phyloP scores from a whole-genome alignment of 345 rosid genomes.

The Gossypium rotundifolium region DNA sequence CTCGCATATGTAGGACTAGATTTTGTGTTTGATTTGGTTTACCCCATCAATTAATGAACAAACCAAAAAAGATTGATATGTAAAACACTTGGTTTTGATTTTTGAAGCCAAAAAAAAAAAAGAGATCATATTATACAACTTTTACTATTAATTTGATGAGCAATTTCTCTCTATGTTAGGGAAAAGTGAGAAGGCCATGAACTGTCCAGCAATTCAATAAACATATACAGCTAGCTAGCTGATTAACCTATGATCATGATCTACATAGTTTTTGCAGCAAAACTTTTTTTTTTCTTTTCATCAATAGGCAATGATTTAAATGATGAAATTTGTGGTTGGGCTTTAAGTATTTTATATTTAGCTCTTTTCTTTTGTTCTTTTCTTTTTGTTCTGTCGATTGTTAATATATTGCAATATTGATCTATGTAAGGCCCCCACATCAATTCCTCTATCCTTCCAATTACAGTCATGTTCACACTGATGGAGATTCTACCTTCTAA shows the following conservation, averaged over 20 bases:
- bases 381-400: not conserved
- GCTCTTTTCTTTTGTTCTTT: not conserved
- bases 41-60: not conserved
- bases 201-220: slow-evolving; percentile 22
- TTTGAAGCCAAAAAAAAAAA: not conserved
- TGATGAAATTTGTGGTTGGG: slow-evolving; percentile 4
- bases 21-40: not conserved
- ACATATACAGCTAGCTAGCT: not conserved
- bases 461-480: not conserved
- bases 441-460: not conserved
- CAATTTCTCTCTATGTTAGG: not conserved
- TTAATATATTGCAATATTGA: not conserved
- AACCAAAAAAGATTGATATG: not conserved
- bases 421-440: not conserved
- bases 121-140: not conserved
- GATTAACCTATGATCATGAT: not conserved
- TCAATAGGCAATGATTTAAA: not conserved
- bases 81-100: not conserved
- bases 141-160: not conserved
- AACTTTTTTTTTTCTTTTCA: not conserved
- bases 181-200: slow-evolving; percentile 16
- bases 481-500: not conserved
- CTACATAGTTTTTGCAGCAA: not conserved
- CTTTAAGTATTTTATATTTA: not conserved
- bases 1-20: not conserved